Evolutionary conservation across 2,329 filamentous ascomycete genomes (phyloP), one percentile per base, ranked within the genome.

Genomic region (Cercospora brassicicola): DNA sequence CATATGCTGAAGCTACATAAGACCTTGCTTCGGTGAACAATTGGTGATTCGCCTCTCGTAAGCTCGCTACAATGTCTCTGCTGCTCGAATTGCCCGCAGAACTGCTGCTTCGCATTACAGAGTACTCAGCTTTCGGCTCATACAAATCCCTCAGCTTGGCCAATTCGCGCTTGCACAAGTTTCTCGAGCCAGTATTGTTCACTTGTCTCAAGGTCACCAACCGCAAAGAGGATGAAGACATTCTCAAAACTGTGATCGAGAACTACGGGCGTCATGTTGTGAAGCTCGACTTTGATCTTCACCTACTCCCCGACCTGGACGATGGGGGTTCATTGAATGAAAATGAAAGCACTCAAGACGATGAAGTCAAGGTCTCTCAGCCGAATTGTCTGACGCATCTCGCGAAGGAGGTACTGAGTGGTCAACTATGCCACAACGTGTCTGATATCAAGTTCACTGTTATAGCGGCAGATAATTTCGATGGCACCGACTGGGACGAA

Each of bases 251-350:
- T 3, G 53, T 66, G 33, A 31, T 62, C 7, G 28, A 62, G 20
- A 66, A 66, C n/a, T 51, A 62, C 36, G 59, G 65, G 18, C 59
- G 65, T 9, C 48, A 62, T n/a, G 55, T 59, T 3, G 28, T 26
- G 18, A 55, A 62, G 60, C 18, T 66, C 1, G n/a, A 28, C 11
- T 66, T 66, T 28, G 59, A 57, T 36, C 45, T 61, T 10, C 60
- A 57, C 48, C 20, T 62, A 11, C 39, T 23, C n/a, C 65, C 65
- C 4, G 64, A 62, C 31, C 10, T n/a, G 2, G 59, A 39, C 9
- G 53, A 64, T 15, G 64, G 30, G 10, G 11, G 4, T 15, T 39
- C 33, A 28, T 31, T 26, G 10, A 36, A 45, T n/a, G 28, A 18
- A 13, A 20, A n/a, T 18, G n/a, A 60, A 15, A 4, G 26, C 11